These are phyloP conservation scores for Aspergillus funiculosus DNA, from an alignment of 495 filamentous ascomycete genomes.

Conservation along the genomic window DNA sequence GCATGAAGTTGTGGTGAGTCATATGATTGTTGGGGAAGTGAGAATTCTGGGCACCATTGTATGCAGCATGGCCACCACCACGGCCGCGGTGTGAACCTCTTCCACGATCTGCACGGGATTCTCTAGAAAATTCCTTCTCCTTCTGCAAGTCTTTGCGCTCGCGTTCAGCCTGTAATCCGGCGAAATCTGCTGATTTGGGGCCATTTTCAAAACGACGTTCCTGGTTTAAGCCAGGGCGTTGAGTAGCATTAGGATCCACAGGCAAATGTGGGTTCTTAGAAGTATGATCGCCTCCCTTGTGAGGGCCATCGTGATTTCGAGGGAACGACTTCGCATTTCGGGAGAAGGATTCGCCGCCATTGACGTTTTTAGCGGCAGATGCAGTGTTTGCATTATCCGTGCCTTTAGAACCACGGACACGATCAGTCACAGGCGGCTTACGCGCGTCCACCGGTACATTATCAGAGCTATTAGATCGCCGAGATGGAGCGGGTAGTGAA, in stretches of 20 bases:
- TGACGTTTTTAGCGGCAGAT: conserved; percentile 13
- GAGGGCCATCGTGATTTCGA: conserved; percentile 29
- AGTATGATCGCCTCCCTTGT: conserved; percentile 28
- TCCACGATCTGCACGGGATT: conserved; percentile 48
- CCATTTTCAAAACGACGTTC: conserved; percentile 38
- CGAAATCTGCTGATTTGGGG: conserved; percentile 36
- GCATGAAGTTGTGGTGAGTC: conserved; percentile 37
- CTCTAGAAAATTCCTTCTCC: conserved; percentile 37
- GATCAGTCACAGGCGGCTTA: conserved; percentile 32
- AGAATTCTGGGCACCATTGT: conserved; percentile 36
- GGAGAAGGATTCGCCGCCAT: conserved; percentile 28
- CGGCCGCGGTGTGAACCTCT: conserved; percentile 53
- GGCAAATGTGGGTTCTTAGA: conserved; percentile 27
- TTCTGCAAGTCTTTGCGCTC: conserved; percentile 19
- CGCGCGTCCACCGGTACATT: conserved; percentile 29
- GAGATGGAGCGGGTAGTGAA: conserved; percentile 36
- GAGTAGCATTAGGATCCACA: conserved; percentile 32
- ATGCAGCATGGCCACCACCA: conserved; percentile 40
- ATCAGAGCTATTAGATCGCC: conserved; percentile 38
- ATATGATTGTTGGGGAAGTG: conserved; percentile 45
- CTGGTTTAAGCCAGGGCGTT: conserved; percentile 24
- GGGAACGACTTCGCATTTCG: conserved; percentile 32
- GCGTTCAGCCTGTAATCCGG: conserved; percentile 22
- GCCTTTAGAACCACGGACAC: conserved; percentile 30
- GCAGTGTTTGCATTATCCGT: conserved; percentile 26